Evolutionary conservation across 371 early-diverging fungal species (phyloP).

Genomic region (Mortierella sp.): DNA sequence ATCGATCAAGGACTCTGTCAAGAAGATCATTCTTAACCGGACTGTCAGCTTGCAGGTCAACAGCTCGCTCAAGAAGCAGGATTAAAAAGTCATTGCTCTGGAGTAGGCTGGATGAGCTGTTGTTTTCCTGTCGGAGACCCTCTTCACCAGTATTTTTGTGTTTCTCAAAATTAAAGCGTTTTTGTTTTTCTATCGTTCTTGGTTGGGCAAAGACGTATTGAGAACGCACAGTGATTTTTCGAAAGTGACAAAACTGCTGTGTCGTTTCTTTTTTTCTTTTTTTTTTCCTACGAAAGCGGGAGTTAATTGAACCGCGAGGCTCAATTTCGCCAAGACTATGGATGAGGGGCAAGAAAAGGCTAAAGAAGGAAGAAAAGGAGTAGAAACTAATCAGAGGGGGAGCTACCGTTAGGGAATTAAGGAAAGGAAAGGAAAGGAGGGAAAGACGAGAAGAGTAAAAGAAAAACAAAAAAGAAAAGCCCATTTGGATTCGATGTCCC

Average conservation of each 20-base stretch:
- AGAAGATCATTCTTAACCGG: conserved; percentile 84
- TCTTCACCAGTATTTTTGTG: not conserved
- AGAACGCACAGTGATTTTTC: not conserved
- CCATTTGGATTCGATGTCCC: not conserved
- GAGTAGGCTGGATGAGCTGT: not conserved
- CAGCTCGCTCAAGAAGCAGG: conserved; percentile 46
- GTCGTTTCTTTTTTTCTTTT: no score
- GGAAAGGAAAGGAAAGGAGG: not conserved
- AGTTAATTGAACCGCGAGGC: not conserved
- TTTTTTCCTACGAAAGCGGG: not conserved
- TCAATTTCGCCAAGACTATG: not conserved
- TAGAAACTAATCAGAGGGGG: not conserved
- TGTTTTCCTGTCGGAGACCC: not conserved
- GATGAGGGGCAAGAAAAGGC: not conserved
- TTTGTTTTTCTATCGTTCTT: not conserved
- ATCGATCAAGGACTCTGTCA: conserved; percentile 58
- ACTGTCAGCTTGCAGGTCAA: conserved; percentile 91
- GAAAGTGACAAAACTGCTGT: no score
- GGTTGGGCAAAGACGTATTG: not conserved
- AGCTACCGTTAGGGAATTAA: not conserved
- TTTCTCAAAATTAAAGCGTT: conserved; percentile 1
- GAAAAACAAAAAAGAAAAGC: not conserved
- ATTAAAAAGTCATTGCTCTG: not conserved
- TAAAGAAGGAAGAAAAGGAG: not conserved
- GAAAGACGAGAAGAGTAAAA: not conserved